Base-by-base conservation (phyloP, 106 monocot genomes). In the Platanthera zijinensis region DNA sequence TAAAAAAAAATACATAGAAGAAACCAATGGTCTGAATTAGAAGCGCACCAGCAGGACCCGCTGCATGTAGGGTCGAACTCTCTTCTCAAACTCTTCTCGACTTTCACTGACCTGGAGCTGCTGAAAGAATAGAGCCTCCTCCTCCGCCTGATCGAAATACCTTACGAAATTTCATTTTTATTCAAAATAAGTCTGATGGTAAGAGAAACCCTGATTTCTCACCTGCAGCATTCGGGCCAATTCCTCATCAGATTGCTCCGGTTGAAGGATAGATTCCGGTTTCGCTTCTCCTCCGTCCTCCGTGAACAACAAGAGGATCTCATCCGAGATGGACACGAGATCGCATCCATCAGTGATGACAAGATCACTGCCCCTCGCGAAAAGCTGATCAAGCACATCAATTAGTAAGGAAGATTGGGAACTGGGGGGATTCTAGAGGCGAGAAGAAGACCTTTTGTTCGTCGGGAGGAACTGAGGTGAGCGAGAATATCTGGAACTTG, bases 181-280 rank as follows among this genome's bases (percentile, higher is more conserved):
- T 39, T 39, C 39, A 39, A 39, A 39, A 39, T 2, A 39, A 39
- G 39, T 39, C 1, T 3, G 39, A 39, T 39, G 39, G 39, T 39
- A 39, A 50, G 7, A 77, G 47, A 50, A 78, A 1, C 1, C 18
- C 45, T 53, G 62, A 50, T 8, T 22, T 28, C 66, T 15, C 53
- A 87, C 93, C 88, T 97, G 96, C 82, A 97, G 77, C 53, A 84
- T 72, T 32, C 91, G 84, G 15, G 96, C 96, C 70, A 97, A 81
- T 79, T 93, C 87, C 72, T 91, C 91, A 78, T 97, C 93, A 11
- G 91, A 87, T 17, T 78, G 82, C 76, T 63, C 62, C 17, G 61
- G 53, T 25, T 80, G 74, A 30, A 53, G 51, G 14, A 10, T 32
- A 4, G 78, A 74, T 13, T 57, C 48, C 69, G 53, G 51, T 64